Conservation (phyloP, 1,284 basidiomycete genomes). For the Hemileia vastatrix region DNA sequence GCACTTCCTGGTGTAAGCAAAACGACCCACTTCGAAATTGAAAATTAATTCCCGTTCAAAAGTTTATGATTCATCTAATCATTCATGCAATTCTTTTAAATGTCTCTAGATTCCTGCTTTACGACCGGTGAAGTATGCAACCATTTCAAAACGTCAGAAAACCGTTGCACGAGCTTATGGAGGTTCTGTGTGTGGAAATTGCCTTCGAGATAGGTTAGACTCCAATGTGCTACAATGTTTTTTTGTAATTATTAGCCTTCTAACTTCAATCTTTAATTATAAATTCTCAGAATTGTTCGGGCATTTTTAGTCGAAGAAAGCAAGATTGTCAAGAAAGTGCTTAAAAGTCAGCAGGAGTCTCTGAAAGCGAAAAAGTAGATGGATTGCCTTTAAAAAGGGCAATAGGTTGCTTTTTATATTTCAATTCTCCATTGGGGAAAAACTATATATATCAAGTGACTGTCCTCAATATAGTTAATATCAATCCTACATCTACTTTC, state of each 20-base stretch:
- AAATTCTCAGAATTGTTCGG: conserved; percentile 68
- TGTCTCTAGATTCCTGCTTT: conserved; percentile 59
- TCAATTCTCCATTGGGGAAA: too few relatives aligned
- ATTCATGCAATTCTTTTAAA: neutral
- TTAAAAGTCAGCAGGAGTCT: conserved; percentile 62
- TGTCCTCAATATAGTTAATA: too few relatives aligned
- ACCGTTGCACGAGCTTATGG: conserved; percentile 87
- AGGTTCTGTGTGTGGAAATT: conserved; percentile 84
- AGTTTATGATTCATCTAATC: neutral
- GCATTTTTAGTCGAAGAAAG: conserved; percentile 99
- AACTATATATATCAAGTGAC: too few relatives aligned
- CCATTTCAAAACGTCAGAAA: conserved; percentile 89
- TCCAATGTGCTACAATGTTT: neutral
- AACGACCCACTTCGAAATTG: neutral
- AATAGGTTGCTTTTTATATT: too few relatives aligned
- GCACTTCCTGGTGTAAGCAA: conserved; percentile 63
- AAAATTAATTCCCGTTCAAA: too few relatives aligned
- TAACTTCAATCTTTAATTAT: neutral
- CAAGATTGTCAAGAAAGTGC: conserved; percentile 99
- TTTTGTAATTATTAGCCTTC: neutral
- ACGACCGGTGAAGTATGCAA: conserved; percentile 78
- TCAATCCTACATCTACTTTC: too few relatives aligned
- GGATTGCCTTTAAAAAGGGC: too few relatives aligned
- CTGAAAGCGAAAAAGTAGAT: conserved; percentile 20
- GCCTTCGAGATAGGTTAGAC: conserved; percentile 77